Conservation (phyloP, 257 asterid genomes). For the Lavandula angustifolia region DNA sequence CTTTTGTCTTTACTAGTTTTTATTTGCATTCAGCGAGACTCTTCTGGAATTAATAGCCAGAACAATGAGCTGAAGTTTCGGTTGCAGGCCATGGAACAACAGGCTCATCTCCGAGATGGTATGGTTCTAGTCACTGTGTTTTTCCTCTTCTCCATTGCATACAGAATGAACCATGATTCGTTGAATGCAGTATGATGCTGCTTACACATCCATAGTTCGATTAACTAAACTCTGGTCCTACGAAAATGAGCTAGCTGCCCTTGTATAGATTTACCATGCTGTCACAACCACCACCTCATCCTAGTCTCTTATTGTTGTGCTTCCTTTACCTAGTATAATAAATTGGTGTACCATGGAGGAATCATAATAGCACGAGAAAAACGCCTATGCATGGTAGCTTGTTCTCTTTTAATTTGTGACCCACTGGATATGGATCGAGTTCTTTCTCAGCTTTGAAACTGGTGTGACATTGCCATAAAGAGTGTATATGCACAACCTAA, state of each 20-base stretch:
- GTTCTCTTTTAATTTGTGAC: conserved; percentile 10
- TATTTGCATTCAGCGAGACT: conserved; percentile 56
- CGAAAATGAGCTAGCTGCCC: conserved; percentile 1
- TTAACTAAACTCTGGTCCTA: neutral
- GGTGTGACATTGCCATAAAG: neutral
- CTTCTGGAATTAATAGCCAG: conserved; percentile 58
- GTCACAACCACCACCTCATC: neutral
- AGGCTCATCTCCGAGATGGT: conserved; percentile 81
- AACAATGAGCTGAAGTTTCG: conserved; percentile 74
- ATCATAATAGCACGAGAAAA: conserved; percentile 8
- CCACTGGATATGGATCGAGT: neutral
- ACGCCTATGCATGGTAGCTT: neutral
- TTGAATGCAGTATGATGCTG: neutral
- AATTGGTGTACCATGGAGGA: neutral
- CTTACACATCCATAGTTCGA: neutral
- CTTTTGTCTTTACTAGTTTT: conserved; percentile 21
- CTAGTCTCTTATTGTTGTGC: neutral
- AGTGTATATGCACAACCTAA: too few species aligned
- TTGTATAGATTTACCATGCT: neutral
- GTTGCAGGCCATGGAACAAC: conserved; percentile 80
- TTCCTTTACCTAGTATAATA: neutral
- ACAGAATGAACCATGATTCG: neutral
- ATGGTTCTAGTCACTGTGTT: conserved; percentile 10
- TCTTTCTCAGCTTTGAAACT: neutral
- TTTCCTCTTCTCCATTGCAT: neutral